A percentile compares a stretch with the other conserved stretches of the same genome.
phyloP scores from a whole-genome alignment of 2,329 filamentous ascomycete species.

The Ceratocystis huliohia region DNA sequence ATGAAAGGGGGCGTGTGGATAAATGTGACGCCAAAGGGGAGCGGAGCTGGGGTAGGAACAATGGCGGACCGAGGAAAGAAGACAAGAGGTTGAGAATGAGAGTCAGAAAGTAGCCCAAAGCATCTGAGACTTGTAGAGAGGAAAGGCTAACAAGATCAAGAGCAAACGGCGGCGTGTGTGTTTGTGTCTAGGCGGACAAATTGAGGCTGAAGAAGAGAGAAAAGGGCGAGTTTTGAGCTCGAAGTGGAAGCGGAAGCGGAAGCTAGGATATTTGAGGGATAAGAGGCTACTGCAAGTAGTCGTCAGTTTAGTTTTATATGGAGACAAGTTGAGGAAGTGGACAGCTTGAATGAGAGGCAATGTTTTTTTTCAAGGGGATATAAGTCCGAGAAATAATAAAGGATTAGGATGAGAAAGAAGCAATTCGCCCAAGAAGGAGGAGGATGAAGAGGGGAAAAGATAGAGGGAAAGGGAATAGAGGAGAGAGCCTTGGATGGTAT shows the following conservation, averaged over 20 bases:
- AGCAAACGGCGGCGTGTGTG: neutral
- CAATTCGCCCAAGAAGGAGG: slow-evolving; percentile 4
- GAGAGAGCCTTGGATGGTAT: neutral
- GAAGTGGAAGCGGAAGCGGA: slow-evolving; percentile 1
- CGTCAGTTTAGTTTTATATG: slow-evolving; percentile 6
- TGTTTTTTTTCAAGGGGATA: slow-evolving; percentile 2
- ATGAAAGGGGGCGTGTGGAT: slow-evolving; percentile 9
- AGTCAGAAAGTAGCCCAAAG: slow-evolving; percentile 10
- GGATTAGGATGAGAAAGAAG: slow-evolving; percentile 5
- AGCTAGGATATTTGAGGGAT: slow-evolving; percentile 3
- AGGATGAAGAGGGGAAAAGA: neutral
- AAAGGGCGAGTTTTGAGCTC: slow-evolving; percentile 6
- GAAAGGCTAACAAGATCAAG: neutral
- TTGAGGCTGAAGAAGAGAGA: neutral
- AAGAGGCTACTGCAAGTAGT: neutral
- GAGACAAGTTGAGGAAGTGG: neutral
- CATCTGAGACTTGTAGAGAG: slow-evolving; percentile 7
- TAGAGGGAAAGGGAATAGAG: neutral
- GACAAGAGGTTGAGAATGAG: slow-evolving; percentile 8
- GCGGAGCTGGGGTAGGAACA: neutral
- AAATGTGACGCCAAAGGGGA: neutral
- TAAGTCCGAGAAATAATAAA: slow-evolving; percentile 2
- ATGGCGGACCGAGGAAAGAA: neutral
- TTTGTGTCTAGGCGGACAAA: neutral
- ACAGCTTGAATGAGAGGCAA: neutral